These are phyloP conservation scores for cucumber (Cucumis sativus) DNA, from an alignment of 306 rosid genomes.

Conservation along the genomic window DNA sequence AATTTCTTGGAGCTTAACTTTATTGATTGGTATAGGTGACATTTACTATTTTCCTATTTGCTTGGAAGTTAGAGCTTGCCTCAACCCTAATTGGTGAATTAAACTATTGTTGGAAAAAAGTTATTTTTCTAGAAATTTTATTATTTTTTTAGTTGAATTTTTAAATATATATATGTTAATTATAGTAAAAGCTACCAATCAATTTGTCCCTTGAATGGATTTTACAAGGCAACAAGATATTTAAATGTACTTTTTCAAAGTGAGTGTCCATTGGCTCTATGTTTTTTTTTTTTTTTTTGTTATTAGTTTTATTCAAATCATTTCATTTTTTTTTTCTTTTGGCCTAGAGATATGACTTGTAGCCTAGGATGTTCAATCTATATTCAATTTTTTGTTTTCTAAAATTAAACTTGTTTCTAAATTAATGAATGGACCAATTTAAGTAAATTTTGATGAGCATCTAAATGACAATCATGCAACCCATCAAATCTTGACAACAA, in stretches of 20 bases:
- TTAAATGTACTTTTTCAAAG: neutral
- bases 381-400: too few species aligned
- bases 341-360: neutral
- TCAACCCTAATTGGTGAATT: too few species aligned
- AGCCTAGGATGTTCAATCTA: neutral
- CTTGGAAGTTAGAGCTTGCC: too few species aligned
- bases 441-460: neutral
- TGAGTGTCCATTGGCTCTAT: too few species aligned
- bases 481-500: neutral
- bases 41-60: too few species aligned
- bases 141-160: too few species aligned
- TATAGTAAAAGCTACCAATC: neutral
- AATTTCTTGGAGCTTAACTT: too few species aligned
- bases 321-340: neutral
- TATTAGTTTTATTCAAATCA: neutral
- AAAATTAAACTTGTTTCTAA: too few species aligned
- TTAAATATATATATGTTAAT: too few species aligned
- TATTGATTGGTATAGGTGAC: too few species aligned
- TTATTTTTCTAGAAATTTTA: too few species aligned
- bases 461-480: neutral
- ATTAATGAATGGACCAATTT: neutral
- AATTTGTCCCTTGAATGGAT: neutral
- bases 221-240: neutral
- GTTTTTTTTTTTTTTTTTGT: neutral
- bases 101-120: too few species aligned